phyloP scores from a whole-genome alignment of 208 protist species.

The Leishmania aethiopica region DNA sequence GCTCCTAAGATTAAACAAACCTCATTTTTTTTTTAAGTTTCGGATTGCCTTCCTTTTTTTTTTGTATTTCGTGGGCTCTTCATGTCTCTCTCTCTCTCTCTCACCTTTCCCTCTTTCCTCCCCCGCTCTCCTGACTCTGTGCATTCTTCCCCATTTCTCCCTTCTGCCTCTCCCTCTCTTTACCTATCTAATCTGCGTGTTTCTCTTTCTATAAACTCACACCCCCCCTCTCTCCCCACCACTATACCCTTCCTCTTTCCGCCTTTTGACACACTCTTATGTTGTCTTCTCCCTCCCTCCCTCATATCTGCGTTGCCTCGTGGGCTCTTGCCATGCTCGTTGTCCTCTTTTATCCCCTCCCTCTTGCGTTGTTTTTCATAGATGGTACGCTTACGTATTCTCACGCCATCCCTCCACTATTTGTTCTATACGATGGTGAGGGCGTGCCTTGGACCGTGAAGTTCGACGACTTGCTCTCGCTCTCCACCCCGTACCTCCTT shows the following conservation, averaged over 20 bases:
- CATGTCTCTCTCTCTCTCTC: neutral
- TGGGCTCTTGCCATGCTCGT: neutral
- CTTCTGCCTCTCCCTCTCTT: neutral
- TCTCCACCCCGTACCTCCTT: neutral
- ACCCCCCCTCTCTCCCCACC: neutral
- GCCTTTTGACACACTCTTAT: neutral
- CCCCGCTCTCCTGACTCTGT: neutral
- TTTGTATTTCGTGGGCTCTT: neutral
- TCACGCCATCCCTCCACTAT: neutral
- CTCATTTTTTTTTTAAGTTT: neutral
- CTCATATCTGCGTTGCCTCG: neutral
- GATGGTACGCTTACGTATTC: neutral
- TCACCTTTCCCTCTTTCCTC: too few species aligned
- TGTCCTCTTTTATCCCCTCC: neutral
- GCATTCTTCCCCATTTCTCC: neutral
- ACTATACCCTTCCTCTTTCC: neutral
- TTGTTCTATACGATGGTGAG: slow-evolving; percentile 1
- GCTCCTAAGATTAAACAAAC: neutral
- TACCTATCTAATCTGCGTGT: neutral
- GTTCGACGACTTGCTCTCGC: neutral
- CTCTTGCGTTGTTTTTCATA: neutral
- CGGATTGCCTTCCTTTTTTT: neutral
- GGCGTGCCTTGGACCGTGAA: neutral
- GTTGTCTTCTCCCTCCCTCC: neutral
- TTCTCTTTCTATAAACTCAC: neutral